Conservation (phyloP, 2,329 filamentous ascomycete species). For the Celoporthe dispersa region DNA sequence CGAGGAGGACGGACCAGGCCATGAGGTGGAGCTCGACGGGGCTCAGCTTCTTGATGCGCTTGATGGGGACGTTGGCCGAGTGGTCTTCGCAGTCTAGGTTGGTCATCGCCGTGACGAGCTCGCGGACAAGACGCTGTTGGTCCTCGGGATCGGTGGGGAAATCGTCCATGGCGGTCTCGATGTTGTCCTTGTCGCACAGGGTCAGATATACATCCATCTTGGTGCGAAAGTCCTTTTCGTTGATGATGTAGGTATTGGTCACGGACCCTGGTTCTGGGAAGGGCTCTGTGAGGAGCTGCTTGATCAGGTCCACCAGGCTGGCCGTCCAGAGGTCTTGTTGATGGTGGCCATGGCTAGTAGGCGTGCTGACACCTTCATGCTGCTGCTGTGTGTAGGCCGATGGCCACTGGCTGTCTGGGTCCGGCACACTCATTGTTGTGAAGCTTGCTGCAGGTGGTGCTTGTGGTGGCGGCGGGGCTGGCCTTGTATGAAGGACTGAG, state of each 20-base stretch:
- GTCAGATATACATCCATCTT: constrained; percentile 10
- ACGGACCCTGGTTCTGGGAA: background rate
- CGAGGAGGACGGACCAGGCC: constrained; percentile 14
- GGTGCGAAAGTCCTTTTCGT: constrained; percentile 1
- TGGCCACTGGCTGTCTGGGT: background rate
- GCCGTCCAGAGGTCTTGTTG: background rate
- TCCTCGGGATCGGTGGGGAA: background rate
- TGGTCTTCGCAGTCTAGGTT: constrained; percentile 4
- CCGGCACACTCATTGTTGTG: background rate
- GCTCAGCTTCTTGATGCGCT: constrained; percentile 1
- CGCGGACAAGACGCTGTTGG: background rate
- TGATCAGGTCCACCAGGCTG: background rate
- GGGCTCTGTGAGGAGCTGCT: background rate
- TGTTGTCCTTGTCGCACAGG: background rate
- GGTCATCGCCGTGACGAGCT: constrained; percentile 12
- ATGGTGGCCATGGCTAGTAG: background rate
- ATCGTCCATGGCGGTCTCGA: background rate
- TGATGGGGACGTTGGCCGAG: background rate
- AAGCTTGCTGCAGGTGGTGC: background rate
- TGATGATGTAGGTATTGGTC: background rate
- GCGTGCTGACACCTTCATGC: background rate
- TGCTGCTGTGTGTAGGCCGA: background rate
- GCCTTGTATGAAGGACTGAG: background rate
- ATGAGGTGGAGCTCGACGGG: constrained; percentile 14
- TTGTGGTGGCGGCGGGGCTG: background rate